Evolutionary conservation across 2,329 filamentous ascomycete genomes (phyloP).

Genomic region (Aspergillus chevalieri): DNA sequence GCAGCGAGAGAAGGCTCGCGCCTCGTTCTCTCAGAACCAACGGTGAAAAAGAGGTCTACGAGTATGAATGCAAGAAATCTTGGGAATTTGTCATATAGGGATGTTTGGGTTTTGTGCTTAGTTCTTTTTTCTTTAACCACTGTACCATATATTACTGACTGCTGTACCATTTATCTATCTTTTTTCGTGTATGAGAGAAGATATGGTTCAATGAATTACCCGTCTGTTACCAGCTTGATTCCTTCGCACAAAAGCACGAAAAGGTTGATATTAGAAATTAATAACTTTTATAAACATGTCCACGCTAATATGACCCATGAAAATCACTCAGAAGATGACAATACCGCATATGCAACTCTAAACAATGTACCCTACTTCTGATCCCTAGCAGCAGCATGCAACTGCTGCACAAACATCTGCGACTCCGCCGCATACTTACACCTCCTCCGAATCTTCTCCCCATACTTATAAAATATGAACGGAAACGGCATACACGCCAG

Average conservation of each 20-base stretch:
- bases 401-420: not conserved
- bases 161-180: not conserved
- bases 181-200: not conserved
- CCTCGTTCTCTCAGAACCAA: conserved; percentile 4
- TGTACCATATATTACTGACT: not conserved
- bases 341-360: not conserved
- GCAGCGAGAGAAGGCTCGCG: conserved; percentile 19
- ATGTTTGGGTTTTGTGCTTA: not conserved
- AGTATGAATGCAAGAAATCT: not conserved
- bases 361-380: not conserved
- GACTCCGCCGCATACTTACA: not conserved
- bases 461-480: conserved; percentile 24
- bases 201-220: not conserved
- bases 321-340: not conserved
- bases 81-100: not conserved
- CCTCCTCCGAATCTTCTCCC: not conserved
- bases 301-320: not conserved
- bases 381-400: not conserved
- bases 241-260: too few species aligned
- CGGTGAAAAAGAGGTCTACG: not conserved
- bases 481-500: conserved; percentile 21
- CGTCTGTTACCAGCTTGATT: too few species aligned
- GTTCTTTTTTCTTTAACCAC: not conserved
- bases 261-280: too few species aligned
- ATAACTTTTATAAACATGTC: too few species aligned